Percentiles rank a stretch among this genome's conserved stretches.
Conservation (phyloP, 23 red algal species). For the Cyanidiococcus yangmingshanensis region DNA sequence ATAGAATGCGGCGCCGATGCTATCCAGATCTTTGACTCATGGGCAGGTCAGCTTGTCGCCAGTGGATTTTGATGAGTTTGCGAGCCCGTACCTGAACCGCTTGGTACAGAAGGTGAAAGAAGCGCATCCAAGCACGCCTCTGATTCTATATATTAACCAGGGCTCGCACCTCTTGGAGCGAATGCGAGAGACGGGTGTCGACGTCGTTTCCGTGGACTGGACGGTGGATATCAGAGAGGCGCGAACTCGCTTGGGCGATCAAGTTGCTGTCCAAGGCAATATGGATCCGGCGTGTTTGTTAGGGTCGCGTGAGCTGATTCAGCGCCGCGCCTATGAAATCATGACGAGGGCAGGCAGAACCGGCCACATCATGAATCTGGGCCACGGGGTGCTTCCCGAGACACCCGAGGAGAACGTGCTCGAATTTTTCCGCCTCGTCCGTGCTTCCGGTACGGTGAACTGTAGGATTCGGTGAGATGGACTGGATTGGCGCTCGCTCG, state of each 20-base stretch:
- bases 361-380: conserved; percentile 89
- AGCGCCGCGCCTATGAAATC: conserved; percentile 48
- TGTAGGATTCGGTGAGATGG: too few species aligned
- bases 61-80: conserved; percentile 86
- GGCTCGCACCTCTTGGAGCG: conserved; percentile 69
- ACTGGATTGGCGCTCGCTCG: too few species aligned
- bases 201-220: conserved; percentile 95
- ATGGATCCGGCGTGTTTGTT: conserved; percentile 82
- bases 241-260: conserved; percentile 51
- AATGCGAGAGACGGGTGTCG: conserved; percentile 64
- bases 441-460: conserved; percentile 49
- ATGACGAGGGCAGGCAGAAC: conserved; percentile 67
- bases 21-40: conserved; percentile 98
- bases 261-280: conserved; percentile 80
- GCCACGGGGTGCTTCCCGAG: conserved; percentile 81
- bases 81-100: conserved; percentile 72
- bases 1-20: conserved; percentile 90
- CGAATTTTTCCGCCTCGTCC: conserved; percentile 75
- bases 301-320: conserved; percentile 62
- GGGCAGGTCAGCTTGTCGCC: conserved; percentile 82
- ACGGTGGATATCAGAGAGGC: conserved; percentile 91
- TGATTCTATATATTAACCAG: conserved; percentile 95
- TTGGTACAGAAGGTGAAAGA: conserved; percentile 56
- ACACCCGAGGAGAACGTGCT: conserved; percentile 96
- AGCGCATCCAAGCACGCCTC: conserved; percentile 57